Evolutionary conservation across 176 grass and related monocot genomes (phyloP).

Genomic region (Thinopyrum elongatum): DNA sequence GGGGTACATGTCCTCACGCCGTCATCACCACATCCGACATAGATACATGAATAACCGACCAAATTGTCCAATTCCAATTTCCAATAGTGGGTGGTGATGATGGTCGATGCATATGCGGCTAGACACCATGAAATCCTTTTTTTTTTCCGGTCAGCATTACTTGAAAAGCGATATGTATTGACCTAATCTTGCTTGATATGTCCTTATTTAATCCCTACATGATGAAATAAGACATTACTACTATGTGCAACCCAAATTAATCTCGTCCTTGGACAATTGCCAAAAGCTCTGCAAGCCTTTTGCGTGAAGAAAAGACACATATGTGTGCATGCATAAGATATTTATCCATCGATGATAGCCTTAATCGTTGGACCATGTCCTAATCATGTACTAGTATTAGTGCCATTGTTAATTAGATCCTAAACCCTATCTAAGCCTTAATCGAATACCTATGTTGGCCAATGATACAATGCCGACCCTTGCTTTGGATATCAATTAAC

Average conservation of each 20-base stretch:
- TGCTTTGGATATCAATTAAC: not conserved
- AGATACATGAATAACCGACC: not conserved
- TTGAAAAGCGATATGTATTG: not conserved
- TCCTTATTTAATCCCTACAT: no score
- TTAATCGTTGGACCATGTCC: not conserved
- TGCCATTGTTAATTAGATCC: not conserved
- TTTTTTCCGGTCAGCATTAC: not conserved
- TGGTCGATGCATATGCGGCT: not conserved
- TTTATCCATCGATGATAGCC: not conserved
- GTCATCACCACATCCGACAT: no score
- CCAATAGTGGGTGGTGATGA: not conserved
- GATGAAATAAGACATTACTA: not conserved
- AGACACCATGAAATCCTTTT: no score
- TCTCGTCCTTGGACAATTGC: not conserved
- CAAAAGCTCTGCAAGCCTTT: not conserved
- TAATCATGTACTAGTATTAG: not conserved
- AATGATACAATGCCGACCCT: not conserved
- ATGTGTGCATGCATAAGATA: not conserved
- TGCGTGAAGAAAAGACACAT: not conserved
- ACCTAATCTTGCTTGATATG: not conserved
- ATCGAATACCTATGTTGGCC: not conserved
- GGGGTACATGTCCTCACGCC: no score
- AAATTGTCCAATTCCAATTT: not conserved
- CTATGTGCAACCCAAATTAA: not conserved
- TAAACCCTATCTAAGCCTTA: not conserved